Evolutionary conservation across 2,329 filamentous ascomycete species (phyloP).

Genomic region (Lecanicillium sp.): DNA sequence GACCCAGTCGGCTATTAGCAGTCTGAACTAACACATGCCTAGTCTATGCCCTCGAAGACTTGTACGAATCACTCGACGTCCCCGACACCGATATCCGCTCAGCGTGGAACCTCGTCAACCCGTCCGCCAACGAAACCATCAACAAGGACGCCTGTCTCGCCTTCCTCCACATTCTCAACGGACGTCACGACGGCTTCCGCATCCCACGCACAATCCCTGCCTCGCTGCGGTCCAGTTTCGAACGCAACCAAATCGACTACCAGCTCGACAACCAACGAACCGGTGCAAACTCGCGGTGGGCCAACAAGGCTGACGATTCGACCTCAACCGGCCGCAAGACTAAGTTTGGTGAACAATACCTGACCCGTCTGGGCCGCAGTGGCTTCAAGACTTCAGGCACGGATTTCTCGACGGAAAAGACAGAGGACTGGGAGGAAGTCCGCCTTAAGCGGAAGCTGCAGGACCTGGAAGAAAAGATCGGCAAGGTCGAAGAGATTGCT

Average conservation of each 20-base stretch:
- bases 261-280: slow-evolving; percentile 69
- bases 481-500: slow-evolving; percentile 67
- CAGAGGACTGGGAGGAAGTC: slow-evolving; percentile 97
- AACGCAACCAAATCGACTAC: slow-evolving; percentile 95
- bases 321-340: slow-evolving; percentile 85
- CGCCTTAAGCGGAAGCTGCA: slow-evolving; percentile 84
- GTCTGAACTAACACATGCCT: slow-evolving; percentile 2
- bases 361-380: slow-evolving; percentile 79
- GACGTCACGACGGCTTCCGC: slow-evolving; percentile 88
- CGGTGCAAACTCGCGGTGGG: slow-evolving; percentile 66
- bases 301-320: slow-evolving; percentile 65
- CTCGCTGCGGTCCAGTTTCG: slow-evolving; percentile 83
- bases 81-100: slow-evolving; percentile 75
- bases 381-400: slow-evolving; percentile 78
- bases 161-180: slow-evolving; percentile 94
- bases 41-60: slow-evolving; percentile 71
- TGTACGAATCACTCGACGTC: slow-evolving; percentile 74
- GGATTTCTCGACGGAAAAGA: slow-evolving; percentile 78
- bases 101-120: slow-evolving; percentile 97
- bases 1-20: neutral
- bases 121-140: slow-evolving; percentile 70
- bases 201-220: slow-evolving; percentile 88
- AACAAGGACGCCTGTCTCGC: slow-evolving; percentile 92
- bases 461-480: slow-evolving; percentile 82
- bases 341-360: slow-evolving; percentile 95